Evolutionary conservation across 1,284 basidiomycete genomes (phyloP), one percentile per base, ranked within the genome.

Genomic region (Acaromyces ingoldii): DNA sequence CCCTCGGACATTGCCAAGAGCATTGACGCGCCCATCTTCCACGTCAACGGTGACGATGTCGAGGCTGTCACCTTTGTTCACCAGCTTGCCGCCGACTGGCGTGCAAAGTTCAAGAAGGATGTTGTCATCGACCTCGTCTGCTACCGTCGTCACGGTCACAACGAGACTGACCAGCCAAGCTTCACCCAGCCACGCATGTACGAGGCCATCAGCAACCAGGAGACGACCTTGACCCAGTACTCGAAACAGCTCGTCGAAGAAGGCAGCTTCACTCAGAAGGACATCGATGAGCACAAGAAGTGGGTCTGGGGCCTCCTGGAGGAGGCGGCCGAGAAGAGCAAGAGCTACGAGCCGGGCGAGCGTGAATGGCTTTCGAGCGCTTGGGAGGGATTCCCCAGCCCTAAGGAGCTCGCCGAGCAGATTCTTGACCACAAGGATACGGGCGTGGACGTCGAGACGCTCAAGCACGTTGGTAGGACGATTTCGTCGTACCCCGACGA

Each of bases 101-200:
- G 95, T 54, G 91, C 92, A 67, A 93, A 91, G 77, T 98, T 87
- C 83, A 96, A 96, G 84, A 93, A 91, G 81, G 93, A 98, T 76
- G 93, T 98, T 58, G 93, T 99, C 67, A 81, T 99, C 66, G 93
- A 99, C 79, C 88, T 98, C 60, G 91, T 99, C 60, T 99, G 95
- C 80, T 99, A 97, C 81, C 88, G 95, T 67, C 89, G 92, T 51
- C 86, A 98, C 76, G 95, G 95, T 22, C 95, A 99, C 81, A 98
- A 99, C 78, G 95, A 99, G 80, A 97, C 92, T 19, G 95, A 99
- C 77, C 95, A 99, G 78, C 95, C 95, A 19, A 88, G 85, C 76
- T 99, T 99, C 81, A 98, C 95, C 19, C 95, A 99, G 77, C 95
- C 95, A 10, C 84, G 89, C 60, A 98, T 99, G 93, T 99, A 99